A percentile compares a stretch with the other conserved stretches of the same genome.
phyloP scores from a whole-genome alignment of 164 flowering plant species.

The Chimonanthus praecox region DNA sequence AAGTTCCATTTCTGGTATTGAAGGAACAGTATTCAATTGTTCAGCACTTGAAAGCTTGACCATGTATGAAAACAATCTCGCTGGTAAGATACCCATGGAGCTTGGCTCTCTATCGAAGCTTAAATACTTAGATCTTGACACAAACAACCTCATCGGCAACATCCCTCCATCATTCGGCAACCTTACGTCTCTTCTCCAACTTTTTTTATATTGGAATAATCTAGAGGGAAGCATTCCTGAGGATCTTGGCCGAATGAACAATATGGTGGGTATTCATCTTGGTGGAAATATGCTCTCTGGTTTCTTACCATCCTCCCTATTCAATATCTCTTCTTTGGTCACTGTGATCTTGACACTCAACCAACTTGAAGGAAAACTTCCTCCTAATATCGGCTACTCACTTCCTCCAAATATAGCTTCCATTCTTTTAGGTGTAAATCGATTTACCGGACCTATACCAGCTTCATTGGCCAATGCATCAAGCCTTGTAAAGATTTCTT shows the following conservation, averaged over 20 bases:
- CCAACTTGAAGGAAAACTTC: constrained; percentile 24
- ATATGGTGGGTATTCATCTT: constrained; percentile 26
- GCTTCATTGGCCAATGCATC: constrained; percentile 2
- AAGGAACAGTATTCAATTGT: too few relatives aligned
- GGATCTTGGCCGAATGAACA: constrained; percentile 20
- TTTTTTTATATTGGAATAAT: constrained; percentile 20
- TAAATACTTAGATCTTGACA: constrained; percentile 15
- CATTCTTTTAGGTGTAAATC: constrained; percentile 11
- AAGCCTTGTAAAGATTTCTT: background rate
- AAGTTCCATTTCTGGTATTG: too few relatives aligned
- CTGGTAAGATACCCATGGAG: too few relatives aligned
- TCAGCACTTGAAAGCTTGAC: too few relatives aligned
- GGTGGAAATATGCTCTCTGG: constrained; percentile 34
- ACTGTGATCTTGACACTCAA: constrained; percentile 28
- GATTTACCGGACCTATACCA: background rate
- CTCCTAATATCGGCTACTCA: too few relatives aligned
- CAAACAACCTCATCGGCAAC: constrained; percentile 27
- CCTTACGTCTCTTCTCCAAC: constrained; percentile 22
- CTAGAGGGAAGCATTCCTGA: constrained; percentile 30
- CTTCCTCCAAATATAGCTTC: constrained; percentile 12
- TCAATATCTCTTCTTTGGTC: constrained; percentile 38
- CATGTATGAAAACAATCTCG: too few relatives aligned
- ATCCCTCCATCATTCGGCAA: constrained; percentile 37
- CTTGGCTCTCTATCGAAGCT: too few relatives aligned
- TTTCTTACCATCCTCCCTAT: constrained; percentile 33